Evolutionary conservation across 2,329 filamentous ascomycete genomes (phyloP).

Genomic region (Colletotrichum viniferum): DNA sequence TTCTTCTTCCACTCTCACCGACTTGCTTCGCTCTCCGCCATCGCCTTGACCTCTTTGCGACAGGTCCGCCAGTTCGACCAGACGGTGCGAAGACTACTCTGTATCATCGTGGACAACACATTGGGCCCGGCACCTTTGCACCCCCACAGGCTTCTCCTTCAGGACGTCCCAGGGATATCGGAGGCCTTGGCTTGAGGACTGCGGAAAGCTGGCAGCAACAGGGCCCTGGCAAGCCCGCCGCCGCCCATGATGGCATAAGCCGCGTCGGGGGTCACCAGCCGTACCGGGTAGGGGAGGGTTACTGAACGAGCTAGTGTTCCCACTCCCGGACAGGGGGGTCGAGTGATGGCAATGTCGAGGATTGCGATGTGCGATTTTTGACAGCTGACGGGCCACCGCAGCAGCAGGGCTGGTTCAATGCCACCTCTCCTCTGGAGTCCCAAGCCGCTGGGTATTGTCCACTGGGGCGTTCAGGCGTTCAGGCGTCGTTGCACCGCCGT

Average conservation of each 20-base stretch:
- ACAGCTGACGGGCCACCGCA: neutral
- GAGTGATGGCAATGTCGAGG: conserved; percentile 1
- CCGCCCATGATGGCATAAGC: conserved; percentile 4
- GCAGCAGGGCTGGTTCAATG: neutral
- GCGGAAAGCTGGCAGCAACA: neutral
- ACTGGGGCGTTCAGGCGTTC: neutral
- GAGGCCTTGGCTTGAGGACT: neutral
- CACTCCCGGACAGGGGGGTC: conserved; percentile 1
- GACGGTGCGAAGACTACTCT: neutral
- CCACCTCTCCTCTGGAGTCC: neutral
- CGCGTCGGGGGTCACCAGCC: neutral
- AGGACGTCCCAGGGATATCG: neutral
- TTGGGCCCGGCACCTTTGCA: neutral
- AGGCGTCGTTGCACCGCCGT: neutral
- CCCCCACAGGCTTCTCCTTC: neutral
- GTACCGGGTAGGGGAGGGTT: neutral
- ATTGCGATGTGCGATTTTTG: conserved; percentile 10
- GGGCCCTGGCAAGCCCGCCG: neutral
- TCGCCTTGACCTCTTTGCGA: neutral
- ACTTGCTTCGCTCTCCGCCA: neutral
- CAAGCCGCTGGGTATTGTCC: neutral
- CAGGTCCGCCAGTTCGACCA: neutral
- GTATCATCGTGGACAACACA: neutral
- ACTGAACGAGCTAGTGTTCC: neutral
- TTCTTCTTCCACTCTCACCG: neutral